Base-by-base conservation (phyloP, 352 stramenopile genomes). In the Phytophthora vignae region DNA sequence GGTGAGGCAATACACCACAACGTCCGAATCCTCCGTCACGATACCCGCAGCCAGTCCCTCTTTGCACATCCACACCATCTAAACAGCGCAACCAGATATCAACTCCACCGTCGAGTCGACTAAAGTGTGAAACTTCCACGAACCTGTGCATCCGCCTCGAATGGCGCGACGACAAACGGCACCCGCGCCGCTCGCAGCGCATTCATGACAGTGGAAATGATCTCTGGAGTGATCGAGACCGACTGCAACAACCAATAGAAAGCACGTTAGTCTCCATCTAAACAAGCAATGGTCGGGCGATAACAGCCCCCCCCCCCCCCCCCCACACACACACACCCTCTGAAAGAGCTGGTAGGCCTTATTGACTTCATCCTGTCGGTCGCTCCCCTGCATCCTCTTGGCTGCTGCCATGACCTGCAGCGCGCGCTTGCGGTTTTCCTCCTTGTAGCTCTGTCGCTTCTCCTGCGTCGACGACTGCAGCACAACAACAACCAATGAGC, bases 31-130 rank as follows among this genome's bases (percentile, higher is more conserved):
- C 71, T 94, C 87, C 19, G 85, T 93, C n/a, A 94, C 74, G 68
- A 94, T 94, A 21, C 81, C 87, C 21, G 77, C 78, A 1, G 84
- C 84, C 12, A 78, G 54, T 0, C 82, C 77, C 31, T 77, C 65
- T 54, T 92, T 93, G 71, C 85, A 93, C 77, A 94, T 87, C 83
- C 85, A 94, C 36, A 91, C 87, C 84, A 94, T 91, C 75, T 92
- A 60, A 17, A 50, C 4, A 52, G 44, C 8, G n/a, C 14, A 53
- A 31, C 8, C 15, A 17, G 33, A 48, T 0, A 33, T 33, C 29
- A 33, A 9, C 29, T 33, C 29, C 29, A 33, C 29, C 7, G 7
- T 10, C 29, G 29, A 33, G 29, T 33, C 29, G 6, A 33, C 29
- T 5, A 33, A 33, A 33, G 29, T 33, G 6, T 9, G 29, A 33